Evolutionary conservation across 441 rosid genomes (phyloP).

Genomic region (Manihot esculenta): DNA sequence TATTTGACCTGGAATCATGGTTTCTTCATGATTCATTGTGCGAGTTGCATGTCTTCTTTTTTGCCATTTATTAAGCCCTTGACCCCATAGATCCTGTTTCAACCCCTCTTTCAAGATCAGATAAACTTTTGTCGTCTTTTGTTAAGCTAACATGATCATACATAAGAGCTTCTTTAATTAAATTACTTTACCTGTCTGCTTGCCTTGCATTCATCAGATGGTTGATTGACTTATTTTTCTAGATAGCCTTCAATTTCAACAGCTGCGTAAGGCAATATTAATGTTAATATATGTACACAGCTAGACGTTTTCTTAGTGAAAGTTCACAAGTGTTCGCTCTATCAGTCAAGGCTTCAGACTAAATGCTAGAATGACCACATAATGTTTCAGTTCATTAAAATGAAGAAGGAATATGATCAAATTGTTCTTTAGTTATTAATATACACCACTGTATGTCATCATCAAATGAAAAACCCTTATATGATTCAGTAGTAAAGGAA

Average conservation of each 20-base stretch:
- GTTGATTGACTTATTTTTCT: constrained; percentile 36
- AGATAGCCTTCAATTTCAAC: constrained; percentile 44
- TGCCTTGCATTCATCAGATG: constrained; percentile 37
- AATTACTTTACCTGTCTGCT: constrained; percentile 30
- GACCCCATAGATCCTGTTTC: constrained; percentile 46
- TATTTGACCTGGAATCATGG: constrained; percentile 56
- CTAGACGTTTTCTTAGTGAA: background rate
- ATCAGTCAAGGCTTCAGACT: too few relatives aligned
- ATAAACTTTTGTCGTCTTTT: constrained; percentile 4
- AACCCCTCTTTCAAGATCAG: constrained; percentile 21
- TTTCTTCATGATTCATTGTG: constrained; percentile 66
- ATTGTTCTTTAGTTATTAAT: background rate
- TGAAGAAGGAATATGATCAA: background rate
- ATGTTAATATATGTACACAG: constrained; percentile 15
- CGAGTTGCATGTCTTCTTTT: constrained; percentile 39
- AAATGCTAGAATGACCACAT: background rate
- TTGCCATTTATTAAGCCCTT: constrained; percentile 44
- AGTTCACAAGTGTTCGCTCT: background rate
- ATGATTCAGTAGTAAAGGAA: background rate
- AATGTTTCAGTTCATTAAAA: background rate
- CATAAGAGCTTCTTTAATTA: background rate
- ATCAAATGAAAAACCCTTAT: background rate
- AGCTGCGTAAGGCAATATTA: background rate
- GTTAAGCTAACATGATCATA: background rate
- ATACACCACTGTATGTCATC: too few relatives aligned